Conservation (phyloP, 2,329 filamentous ascomycete genomes). For the Fusarium tanahbumbuense region DNA sequence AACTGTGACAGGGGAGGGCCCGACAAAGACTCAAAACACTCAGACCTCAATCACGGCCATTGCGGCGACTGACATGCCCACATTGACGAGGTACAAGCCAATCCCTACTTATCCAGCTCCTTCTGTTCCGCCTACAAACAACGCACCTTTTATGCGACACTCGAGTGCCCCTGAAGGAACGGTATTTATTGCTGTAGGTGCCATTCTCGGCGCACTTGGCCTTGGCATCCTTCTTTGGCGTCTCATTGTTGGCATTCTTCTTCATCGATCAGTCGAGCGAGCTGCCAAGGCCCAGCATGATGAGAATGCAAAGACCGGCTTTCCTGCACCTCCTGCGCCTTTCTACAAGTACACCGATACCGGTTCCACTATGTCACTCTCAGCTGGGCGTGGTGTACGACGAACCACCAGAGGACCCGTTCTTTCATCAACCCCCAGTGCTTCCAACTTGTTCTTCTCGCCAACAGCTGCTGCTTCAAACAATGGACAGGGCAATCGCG, state of each 20-base stretch:
- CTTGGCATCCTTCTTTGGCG: conserved; percentile 90
- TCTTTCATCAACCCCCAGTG: conserved; percentile 68
- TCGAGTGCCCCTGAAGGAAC: conserved; percentile 90
- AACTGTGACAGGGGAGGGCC: conserved; percentile 32
- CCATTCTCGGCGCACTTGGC: conserved; percentile 84
- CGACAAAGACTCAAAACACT: conserved; percentile 29
- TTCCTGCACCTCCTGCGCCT: conserved; percentile 66
- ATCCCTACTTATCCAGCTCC: conserved; percentile 74
- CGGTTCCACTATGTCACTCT: conserved; percentile 64
- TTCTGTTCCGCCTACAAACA: conserved; percentile 81
- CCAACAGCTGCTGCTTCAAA: conserved; percentile 83
- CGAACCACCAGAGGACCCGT: conserved; percentile 64
- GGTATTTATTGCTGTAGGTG: conserved; percentile 94
- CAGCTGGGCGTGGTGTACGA: conserved; percentile 62
- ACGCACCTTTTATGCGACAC: conserved; percentile 92
- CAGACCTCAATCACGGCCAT: conserved; percentile 30
- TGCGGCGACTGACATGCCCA: conserved; percentile 51
- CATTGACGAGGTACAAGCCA: conserved; percentile 54
- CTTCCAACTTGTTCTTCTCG: conserved; percentile 89
- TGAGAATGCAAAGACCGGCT: conserved; percentile 76
- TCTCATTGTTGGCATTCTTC: conserved; percentile 85
- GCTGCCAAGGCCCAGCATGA: conserved; percentile 81
- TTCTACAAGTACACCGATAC: conserved; percentile 75
- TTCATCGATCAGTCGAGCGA: conserved; percentile 90
- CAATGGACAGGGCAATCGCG: conserved; percentile 70